Conservation (phyloP, 768 basidiomycete species). For the Hypholoma fasciculare region DNA sequence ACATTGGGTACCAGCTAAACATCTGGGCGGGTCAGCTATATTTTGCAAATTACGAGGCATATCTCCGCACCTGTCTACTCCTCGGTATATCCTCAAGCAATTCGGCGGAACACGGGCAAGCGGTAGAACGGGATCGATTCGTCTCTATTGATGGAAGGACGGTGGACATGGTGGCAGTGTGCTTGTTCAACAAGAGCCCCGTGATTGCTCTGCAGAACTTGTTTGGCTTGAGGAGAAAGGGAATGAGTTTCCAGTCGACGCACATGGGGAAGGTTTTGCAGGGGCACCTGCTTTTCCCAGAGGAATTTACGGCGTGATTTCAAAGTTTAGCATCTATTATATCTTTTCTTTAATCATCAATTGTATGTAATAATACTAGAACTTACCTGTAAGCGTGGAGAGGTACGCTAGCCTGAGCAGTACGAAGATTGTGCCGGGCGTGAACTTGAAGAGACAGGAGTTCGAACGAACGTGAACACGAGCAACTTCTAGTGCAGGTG, state of each 20-base stretch:
- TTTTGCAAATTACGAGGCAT: slow-evolving; percentile 29
- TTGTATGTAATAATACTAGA: too few relatives aligned
- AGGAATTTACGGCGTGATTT: slow-evolving; percentile 7
- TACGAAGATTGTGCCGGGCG: too few relatives aligned
- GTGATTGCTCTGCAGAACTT: slow-evolving; percentile 31
- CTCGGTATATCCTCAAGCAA: slow-evolving; percentile 31
- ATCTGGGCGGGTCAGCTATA: slow-evolving; percentile 48
- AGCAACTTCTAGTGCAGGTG: too few relatives aligned
- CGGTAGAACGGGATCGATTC: slow-evolving; percentile 30
- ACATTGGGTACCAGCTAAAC: slow-evolving; percentile 33
- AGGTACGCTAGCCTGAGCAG: too few relatives aligned
- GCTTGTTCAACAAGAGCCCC: slow-evolving; percentile 36
- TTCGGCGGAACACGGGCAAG: neutral
- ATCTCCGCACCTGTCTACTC: slow-evolving; percentile 32
- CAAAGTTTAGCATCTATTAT: too few relatives aligned
- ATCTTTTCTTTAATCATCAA: too few relatives aligned
- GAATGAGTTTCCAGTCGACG: slow-evolving; percentile 32
- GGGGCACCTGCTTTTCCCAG: slow-evolving; percentile 8
- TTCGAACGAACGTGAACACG: too few relatives aligned
- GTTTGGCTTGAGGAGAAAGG: slow-evolving; percentile 37
- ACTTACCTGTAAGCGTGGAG: too few relatives aligned
- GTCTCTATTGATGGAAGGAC: slow-evolving; percentile 21
- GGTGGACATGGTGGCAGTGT: slow-evolving; percentile 13
- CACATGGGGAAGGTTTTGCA: slow-evolving; percentile 41
- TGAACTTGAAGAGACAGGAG: too few relatives aligned